Percentiles rank a stretch among this genome's conserved stretches.
Conservation (phyloP, 2,329 filamentous ascomycete genomes). For the Epichloe festucae region DNA sequence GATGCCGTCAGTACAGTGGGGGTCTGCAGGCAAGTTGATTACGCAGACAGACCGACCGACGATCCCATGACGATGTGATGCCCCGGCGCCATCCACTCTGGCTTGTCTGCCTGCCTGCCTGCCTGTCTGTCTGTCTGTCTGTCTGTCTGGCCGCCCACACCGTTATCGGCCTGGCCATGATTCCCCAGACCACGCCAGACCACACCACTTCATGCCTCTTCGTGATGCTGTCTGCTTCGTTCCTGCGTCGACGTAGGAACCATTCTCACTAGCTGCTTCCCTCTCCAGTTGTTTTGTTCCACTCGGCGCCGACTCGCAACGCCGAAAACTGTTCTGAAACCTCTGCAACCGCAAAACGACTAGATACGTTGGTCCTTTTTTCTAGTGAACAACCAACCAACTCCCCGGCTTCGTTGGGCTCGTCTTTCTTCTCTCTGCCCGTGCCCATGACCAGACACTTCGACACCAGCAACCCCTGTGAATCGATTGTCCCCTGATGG, state of each 20-base stretch:
- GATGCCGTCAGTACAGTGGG: no score
- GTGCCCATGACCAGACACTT: background rate
- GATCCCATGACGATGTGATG: background rate
- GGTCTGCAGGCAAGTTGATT: no score
- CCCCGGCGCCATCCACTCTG: background rate
- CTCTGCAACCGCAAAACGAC: background rate
- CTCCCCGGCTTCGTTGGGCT: background rate
- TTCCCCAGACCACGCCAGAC: background rate
- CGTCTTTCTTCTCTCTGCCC: background rate
- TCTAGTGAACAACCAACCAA: background rate
- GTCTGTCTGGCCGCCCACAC: background rate
- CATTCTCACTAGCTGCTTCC: background rate
- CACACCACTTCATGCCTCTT: background rate
- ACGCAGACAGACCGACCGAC: no score
- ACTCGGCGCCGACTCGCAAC: background rate
- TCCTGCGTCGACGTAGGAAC: background rate
- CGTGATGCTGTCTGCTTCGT: background rate
- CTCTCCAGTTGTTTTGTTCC: background rate
- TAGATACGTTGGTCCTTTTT: background rate
- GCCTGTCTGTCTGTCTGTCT: background rate
- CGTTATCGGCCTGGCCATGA: constrained; percentile 1
- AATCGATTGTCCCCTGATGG: background rate
- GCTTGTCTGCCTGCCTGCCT: background rate
- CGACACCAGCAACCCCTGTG: background rate
- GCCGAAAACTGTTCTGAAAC: background rate